Conservation (phyloP, 331 rosid species). For the Quercus lobata region DNA sequence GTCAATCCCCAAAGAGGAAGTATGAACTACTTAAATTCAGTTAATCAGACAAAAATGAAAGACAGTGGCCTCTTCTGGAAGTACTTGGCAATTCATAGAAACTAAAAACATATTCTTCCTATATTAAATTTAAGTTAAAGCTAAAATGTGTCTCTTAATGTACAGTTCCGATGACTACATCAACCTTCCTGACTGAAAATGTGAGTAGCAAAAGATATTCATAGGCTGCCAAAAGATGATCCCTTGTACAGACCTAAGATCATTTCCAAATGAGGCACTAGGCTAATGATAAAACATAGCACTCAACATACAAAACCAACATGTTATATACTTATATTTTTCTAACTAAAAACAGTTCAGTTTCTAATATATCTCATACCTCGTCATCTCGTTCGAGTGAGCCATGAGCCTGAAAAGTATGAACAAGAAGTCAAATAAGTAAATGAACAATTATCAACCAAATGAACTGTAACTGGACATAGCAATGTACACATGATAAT, state of each 20-base stretch:
- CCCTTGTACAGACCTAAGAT: background rate
- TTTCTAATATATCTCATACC: conserved; percentile 46
- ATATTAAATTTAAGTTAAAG: background rate
- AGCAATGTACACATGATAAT: background rate
- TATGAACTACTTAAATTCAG: no score
- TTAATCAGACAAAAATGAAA: no score
- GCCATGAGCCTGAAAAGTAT: conserved; percentile 73
- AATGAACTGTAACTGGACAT: background rate
- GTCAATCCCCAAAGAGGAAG: background rate
- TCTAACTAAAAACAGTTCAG: background rate
- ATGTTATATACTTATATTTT: background rate
- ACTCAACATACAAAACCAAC: background rate
- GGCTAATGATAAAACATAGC: background rate
- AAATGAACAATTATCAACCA: background rate
- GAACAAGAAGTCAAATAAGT: background rate
- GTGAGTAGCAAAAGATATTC: background rate
- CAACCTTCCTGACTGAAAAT: background rate
- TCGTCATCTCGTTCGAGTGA: conserved; percentile 97
- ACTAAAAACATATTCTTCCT: background rate
- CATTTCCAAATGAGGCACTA: background rate
- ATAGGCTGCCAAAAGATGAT: background rate
- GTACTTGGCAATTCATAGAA: background rate
- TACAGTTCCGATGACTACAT: background rate
- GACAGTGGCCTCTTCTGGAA: background rate
- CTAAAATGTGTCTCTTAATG: background rate